Evolutionary conservation across 1,139 yeast genomes (phyloP).

Genomic region (Kazachstania sp.): DNA sequence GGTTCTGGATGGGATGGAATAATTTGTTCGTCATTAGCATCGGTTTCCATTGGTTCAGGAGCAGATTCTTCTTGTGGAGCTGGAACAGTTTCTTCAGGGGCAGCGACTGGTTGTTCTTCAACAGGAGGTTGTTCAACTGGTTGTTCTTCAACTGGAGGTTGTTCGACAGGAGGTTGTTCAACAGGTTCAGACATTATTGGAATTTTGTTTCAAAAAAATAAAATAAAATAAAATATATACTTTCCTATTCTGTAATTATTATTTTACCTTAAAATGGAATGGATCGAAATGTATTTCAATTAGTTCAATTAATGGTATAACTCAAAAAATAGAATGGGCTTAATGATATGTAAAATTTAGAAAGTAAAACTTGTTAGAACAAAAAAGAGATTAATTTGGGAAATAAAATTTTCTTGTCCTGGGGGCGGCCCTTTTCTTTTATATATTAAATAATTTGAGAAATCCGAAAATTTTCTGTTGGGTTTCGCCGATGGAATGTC

Average conservation of each 20-base stretch:
- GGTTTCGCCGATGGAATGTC: too few species aligned
- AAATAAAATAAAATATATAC: neutral
- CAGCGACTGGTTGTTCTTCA: conserved; percentile 6
- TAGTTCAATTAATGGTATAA: too few species aligned
- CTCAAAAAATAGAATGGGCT: too few species aligned
- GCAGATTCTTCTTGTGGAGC: conserved; percentile 4
- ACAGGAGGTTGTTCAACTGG: conserved; percentile 3
- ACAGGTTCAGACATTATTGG: conserved; percentile 6
- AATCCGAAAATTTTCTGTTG: too few species aligned
- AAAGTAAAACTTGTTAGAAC: too few species aligned
- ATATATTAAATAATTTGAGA: too few species aligned
- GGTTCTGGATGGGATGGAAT: conserved; percentile 13
- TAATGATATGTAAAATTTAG: too few species aligned
- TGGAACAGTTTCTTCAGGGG: neutral
- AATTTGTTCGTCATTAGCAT: conserved; percentile 8
- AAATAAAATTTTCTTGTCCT: too few species aligned
- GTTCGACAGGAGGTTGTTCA: conserved; percentile 6
- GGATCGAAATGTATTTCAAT: too few species aligned
- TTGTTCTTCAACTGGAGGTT: neutral
- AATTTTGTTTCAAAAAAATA: too few species aligned
- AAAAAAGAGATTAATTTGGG: too few species aligned
- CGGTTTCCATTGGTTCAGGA: conserved; percentile 11
- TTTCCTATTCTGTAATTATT: neutral
- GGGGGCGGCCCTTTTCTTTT: too few species aligned
- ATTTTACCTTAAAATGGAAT: neutral